Percentiles rank a stretch among this genome's conserved stretches.
These are phyloP conservation scores for Ophiostoma sp. DNA, from an alignment of 2,329 filamentous ascomycete genomes.

Conservation along the genomic window DNA sequence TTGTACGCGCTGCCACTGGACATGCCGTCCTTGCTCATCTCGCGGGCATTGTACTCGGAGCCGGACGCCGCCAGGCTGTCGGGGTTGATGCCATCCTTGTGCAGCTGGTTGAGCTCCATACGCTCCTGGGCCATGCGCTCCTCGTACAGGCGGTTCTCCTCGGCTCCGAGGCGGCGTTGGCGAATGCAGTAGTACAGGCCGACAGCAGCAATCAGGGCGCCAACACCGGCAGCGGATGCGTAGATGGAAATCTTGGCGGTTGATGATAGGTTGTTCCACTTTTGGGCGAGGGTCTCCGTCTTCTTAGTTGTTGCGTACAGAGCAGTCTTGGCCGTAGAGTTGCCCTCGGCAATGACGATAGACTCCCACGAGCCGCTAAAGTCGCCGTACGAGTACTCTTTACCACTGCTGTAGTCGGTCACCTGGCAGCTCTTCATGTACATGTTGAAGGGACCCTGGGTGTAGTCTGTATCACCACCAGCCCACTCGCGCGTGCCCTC, in stretches of 20 bases:
- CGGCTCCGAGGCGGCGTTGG: slow-evolving; percentile 48
- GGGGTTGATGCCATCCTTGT: slow-evolving; percentile 44
- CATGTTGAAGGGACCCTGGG: slow-evolving; percentile 56
- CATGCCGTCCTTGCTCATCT: slow-evolving; percentile 33
- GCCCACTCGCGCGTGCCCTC: slow-evolving; percentile 52
- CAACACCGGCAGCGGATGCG: slow-evolving; percentile 43
- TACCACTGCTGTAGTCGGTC: slow-evolving; percentile 36
- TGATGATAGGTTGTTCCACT: slow-evolving; percentile 49
- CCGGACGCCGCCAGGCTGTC: slow-evolving; percentile 40
- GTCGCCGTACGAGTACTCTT: slow-evolving; percentile 29
- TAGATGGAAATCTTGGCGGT: slow-evolving; percentile 51
- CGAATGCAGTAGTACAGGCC: slow-evolving; percentile 51
- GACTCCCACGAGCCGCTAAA: slow-evolving; percentile 24
- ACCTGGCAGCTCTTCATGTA: slow-evolving; percentile 47
- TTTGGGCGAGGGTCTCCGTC: slow-evolving; percentile 44
- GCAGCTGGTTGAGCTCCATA: slow-evolving; percentile 47
- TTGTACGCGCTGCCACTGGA: slow-evolving; percentile 33
- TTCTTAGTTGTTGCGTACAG: slow-evolving; percentile 38
- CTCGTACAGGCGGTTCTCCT: slow-evolving; percentile 46
- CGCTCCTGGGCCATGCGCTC: slow-evolving; percentile 45
- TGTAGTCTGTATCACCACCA: slow-evolving; percentile 53
- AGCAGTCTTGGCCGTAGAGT: slow-evolving; percentile 49
- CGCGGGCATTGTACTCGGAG: slow-evolving; percentile 38
- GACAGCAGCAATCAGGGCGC: slow-evolving; percentile 39
- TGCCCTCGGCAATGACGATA: slow-evolving; percentile 39